Conservation (phyloP, 2,329 filamentous ascomycete species). For the Fusarium nematophilum region DNA sequence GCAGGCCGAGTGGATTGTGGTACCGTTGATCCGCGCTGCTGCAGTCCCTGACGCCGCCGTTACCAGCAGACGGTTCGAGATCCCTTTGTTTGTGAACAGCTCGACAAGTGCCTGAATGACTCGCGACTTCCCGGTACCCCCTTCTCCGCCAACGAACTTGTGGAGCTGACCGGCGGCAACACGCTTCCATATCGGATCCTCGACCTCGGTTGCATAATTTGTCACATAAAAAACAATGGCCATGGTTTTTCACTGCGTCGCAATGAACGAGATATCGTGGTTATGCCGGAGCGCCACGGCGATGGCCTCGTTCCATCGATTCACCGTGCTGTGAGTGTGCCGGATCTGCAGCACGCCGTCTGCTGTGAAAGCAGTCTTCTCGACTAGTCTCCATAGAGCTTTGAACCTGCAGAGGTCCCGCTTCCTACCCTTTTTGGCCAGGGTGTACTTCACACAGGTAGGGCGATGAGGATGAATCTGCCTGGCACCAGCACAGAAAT, state of each 20-base stretch:
- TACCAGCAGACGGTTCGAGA: neutral
- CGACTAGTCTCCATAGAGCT: neutral
- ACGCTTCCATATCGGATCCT: neutral
- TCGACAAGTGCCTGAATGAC: neutral
- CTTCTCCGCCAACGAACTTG: neutral
- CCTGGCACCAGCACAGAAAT: too few relatives aligned
- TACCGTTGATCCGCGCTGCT: slow-evolving; percentile 17
- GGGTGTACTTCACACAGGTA: neutral
- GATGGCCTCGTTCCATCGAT: neutral
- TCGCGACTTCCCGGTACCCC: slow-evolving; percentile 5
- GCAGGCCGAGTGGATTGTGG: slow-evolving; percentile 24
- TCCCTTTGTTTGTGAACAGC: neutral
- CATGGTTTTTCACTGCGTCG: neutral
- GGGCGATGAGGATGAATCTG: neutral
- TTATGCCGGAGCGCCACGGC: neutral
- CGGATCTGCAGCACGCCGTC: too few relatives aligned
- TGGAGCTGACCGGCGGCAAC: neutral
- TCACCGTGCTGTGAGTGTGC: too few relatives aligned
- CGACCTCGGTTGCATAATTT: neutral
- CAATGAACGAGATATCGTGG: slow-evolving; percentile 2
- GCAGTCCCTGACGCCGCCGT: slow-evolving; percentile 12
- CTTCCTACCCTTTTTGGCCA: neutral
- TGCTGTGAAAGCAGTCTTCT: too few relatives aligned
- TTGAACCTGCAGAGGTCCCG: neutral
- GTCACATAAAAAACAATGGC: neutral